Evolutionary conservation across 2,329 filamentous ascomycete species (phyloP).

Genomic region (Penicillium sp.): DNA sequence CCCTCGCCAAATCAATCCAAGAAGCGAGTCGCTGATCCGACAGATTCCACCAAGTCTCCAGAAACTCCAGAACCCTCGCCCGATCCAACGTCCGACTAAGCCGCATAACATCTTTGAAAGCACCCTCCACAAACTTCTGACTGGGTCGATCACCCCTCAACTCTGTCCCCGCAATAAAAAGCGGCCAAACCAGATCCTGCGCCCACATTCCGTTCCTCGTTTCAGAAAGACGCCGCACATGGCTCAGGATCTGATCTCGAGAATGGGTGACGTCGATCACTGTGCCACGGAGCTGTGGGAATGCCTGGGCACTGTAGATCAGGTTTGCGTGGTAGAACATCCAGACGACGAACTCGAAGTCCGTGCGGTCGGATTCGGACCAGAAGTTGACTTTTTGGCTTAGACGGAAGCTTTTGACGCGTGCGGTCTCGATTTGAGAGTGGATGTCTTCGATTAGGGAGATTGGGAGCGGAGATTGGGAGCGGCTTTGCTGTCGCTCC

Average conservation of each 20-base stretch:
- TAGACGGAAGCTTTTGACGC: background rate
- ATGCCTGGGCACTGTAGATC: conserved; percentile 2
- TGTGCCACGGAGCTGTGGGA: background rate
- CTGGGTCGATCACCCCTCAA: background rate
- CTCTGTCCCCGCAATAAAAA: conserved; percentile 5
- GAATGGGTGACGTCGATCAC: background rate
- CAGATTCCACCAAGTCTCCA: conserved; percentile 3
- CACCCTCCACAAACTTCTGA: conserved; percentile 1
- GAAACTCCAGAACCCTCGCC: background rate
- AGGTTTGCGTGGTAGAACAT: conserved; percentile 5
- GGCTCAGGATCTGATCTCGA: background rate
- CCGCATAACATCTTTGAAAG: conserved; percentile 2
- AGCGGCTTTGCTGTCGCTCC: background rate
- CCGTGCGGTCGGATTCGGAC: background rate
- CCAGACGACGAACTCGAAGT: conserved; percentile 4
- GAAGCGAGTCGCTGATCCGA: background rate
- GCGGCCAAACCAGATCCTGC: conserved; percentile 5
- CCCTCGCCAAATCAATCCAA: conserved; percentile 6
- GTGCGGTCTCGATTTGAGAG: conserved; percentile 1
- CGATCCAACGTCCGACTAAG: conserved; percentile 6
- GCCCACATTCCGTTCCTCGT: conserved; percentile 4
- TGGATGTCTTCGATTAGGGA: background rate
- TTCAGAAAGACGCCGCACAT: conserved; percentile 2
- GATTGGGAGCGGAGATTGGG: background rate
- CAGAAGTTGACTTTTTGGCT: conserved; percentile 2